Evolutionary conservation across 306 rosid species (phyloP).

Genomic region (Fagus crenata): DNA sequence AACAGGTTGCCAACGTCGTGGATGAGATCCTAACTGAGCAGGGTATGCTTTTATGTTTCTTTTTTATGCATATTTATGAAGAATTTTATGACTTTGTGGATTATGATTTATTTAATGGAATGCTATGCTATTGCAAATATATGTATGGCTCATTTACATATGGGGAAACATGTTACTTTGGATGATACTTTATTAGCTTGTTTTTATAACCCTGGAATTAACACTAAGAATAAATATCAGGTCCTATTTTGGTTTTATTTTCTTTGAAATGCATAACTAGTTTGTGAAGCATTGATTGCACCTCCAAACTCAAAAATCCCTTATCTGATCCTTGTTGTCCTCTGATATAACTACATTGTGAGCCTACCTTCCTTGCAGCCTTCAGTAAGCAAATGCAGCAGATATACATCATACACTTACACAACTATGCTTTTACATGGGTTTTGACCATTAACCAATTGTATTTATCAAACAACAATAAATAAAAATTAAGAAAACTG

Average conservation of each 20-base stretch:
- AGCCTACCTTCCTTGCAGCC: neutral
- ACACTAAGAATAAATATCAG: neutral
- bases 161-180: neutral
- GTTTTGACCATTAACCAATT: neutral
- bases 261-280: neutral
- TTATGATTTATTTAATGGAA: slow-evolving; percentile 3
- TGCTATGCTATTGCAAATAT: slow-evolving; percentile 8
- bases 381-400: neutral
- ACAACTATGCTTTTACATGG: neutral
- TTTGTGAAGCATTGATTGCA: neutral
- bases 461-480: neutral
- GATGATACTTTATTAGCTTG: neutral
- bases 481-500: too few species aligned
- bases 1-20: slow-evolving; percentile 67
- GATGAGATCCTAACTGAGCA: slow-evolving; percentile 65
- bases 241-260: neutral
- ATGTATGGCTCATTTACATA: neutral
- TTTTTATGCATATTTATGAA: slow-evolving; percentile 9
- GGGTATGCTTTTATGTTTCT: slow-evolving; percentile 50
- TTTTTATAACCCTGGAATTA: neutral
- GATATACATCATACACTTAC: neutral
- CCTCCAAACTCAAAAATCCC: neutral
- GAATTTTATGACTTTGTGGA: slow-evolving; percentile 12
- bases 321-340: neutral
- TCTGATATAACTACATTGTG: neutral